Evolutionary conservation across 768 basidiomycete genomes (phyloP).

Genomic region (Trichaptum fuscoviolaceum): DNA sequence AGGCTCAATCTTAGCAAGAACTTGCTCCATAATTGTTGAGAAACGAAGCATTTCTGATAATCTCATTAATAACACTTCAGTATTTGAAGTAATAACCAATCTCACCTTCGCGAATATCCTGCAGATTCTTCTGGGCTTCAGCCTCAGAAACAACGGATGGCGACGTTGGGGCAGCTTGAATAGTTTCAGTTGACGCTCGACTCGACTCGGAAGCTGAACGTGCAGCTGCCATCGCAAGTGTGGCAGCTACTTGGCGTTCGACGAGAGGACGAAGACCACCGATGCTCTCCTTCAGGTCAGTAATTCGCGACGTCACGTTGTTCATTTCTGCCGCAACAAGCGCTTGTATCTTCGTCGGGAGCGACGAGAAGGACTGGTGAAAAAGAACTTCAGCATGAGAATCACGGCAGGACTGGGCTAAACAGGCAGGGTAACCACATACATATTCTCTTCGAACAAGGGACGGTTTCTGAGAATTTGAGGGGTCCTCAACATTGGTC

Average conservation of each 20-base stretch:
- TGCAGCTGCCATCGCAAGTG: neutral
- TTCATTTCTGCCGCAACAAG: neutral
- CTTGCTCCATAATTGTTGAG: neutral
- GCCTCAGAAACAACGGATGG: neutral
- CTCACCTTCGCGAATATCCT: neutral
- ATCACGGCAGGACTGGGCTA: neutral
- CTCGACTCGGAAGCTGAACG: neutral
- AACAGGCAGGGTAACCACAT: neutral
- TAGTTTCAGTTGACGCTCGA: neutral
- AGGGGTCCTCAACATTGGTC: too few relatives aligned
- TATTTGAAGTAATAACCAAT: neutral
- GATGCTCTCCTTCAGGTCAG: neutral
- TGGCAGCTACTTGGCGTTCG: neutral
- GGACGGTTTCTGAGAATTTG: too few relatives aligned
- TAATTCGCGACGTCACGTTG: neutral
- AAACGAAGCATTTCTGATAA: neutral
- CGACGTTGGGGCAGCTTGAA: too few relatives aligned
- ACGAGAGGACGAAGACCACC: neutral
- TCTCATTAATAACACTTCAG: neutral
- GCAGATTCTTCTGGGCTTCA: neutral
- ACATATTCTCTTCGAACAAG: neutral
- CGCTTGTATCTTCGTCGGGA: neutral
- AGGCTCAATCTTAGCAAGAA: neutral
- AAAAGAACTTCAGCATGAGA: neutral
- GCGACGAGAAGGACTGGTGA: neutral